Evolutionary conservation across 2,329 filamentous ascomycete genomes (phyloP).

Genomic region (Helicocarpus griseus): DNA sequence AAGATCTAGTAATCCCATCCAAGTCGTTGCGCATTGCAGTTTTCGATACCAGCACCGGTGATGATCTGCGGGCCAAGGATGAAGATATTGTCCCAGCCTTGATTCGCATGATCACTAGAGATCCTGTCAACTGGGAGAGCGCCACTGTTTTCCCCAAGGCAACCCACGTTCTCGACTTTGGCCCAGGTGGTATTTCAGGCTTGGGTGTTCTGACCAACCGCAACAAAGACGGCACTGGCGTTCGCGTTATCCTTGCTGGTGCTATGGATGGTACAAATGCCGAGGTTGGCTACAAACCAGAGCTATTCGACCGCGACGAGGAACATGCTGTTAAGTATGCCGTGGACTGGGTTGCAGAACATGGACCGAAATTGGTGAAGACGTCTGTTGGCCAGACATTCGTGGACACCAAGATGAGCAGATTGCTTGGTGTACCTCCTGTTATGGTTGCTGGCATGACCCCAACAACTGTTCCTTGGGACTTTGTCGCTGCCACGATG

Average conservation of each 20-base stretch:
- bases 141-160: slow-evolving; percentile 84
- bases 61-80: slow-evolving; percentile 59
- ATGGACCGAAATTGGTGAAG: slow-evolving; percentile 83
- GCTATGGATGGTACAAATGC: slow-evolving; percentile 81
- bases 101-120: slow-evolving; percentile 85
- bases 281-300: slow-evolving; percentile 95
- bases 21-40: slow-evolving; percentile 72
- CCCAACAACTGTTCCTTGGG: slow-evolving; percentile 77
- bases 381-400: slow-evolving; percentile 82
- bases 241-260: slow-evolving; percentile 89
- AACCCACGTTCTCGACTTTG: slow-evolving; percentile 93
- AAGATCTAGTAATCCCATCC: slow-evolving; percentile 66
- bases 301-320: slow-evolving; percentile 92
- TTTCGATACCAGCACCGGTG: slow-evolving; percentile 80
- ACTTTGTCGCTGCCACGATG: slow-evolving; percentile 87
- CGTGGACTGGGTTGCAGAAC: slow-evolving; percentile 95
- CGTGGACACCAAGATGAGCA: slow-evolving; percentile 94
- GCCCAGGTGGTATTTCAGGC: slow-evolving; percentile 91
- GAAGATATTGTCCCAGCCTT: slow-evolving; percentile 79
- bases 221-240: slow-evolving; percentile 97
- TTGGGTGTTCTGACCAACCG: slow-evolving; percentile 93
- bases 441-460: slow-evolving; percentile 94
- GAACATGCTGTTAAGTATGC: slow-evolving; percentile 92
- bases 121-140: slow-evolving; percentile 92
- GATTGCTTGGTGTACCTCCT: slow-evolving; percentile 72